phyloP scores from a whole-genome alignment of 345 rosid genomes.

The Garcia nutans region DNA sequence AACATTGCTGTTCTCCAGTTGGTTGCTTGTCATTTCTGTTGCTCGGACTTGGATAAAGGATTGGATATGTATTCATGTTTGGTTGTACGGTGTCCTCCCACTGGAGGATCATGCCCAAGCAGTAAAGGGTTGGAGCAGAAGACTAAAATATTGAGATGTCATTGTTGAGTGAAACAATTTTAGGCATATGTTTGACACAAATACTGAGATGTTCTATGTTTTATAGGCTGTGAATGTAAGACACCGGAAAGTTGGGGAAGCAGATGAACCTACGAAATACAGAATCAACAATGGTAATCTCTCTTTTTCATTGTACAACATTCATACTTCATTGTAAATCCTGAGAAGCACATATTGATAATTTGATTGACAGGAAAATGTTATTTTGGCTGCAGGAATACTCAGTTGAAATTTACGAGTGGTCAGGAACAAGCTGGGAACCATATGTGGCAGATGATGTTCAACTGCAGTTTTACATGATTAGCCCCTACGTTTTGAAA shows the following conservation, averaged over 20 bases:
- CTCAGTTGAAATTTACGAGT: constrained; percentile 56
- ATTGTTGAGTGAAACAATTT: background rate
- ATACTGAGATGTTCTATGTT: background rate
- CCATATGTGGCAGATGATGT: constrained; percentile 54
- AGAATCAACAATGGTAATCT: constrained; percentile 60
- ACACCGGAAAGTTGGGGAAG: constrained; percentile 51
- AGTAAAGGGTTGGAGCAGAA: background rate
- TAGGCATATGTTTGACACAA: constrained; percentile 8
- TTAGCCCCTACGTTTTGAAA: constrained; percentile 63
- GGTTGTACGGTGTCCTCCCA: background rate
- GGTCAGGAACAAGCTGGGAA: constrained; percentile 70
- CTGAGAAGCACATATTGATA: background rate
- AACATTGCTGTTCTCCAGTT: background rate
- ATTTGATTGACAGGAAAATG: background rate
- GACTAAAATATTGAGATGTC: background rate
- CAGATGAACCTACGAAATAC: constrained; percentile 50
- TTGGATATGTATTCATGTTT: background rate
- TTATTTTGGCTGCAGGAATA: constrained; percentile 41
- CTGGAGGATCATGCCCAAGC: background rate
- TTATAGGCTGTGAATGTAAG: constrained; percentile 47
- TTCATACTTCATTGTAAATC: background rate
- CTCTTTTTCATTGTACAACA: background rate
- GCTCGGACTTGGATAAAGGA: background rate
- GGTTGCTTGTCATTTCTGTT: background rate
- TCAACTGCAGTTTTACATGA: constrained; percentile 67